phyloP scores from a whole-genome alignment of 2,329 filamentous ascomycete species.

The Thyridium curvatum region DNA sequence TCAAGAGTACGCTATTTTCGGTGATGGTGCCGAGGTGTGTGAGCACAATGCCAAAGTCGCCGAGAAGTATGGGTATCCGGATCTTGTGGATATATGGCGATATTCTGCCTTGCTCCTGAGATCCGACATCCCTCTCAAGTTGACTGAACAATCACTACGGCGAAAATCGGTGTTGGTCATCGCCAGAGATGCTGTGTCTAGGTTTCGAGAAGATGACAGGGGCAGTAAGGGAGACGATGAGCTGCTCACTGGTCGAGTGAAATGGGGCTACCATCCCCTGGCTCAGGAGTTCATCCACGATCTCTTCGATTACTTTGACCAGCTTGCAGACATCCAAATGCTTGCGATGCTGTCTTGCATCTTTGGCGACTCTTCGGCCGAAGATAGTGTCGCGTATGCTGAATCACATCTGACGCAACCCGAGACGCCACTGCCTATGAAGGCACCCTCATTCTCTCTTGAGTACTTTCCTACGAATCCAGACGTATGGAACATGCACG shows the following conservation, averaged over 20 bases:
- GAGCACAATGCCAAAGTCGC: conserved; percentile 77
- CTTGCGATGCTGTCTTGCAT: conserved; percentile 66
- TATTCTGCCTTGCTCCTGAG: conserved; percentile 72
- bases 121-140: conserved; percentile 66
- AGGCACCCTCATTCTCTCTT: conserved; percentile 59
- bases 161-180: conserved; percentile 62
- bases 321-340: conserved; percentile 60
- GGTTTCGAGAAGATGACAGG: conserved; percentile 19
- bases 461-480: conserved; percentile 55
- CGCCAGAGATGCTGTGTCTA: conserved; percentile 53
- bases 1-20: conserved; percentile 75
- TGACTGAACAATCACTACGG: conserved; percentile 45
- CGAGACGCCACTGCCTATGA: conserved; percentile 58
- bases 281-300: conserved; percentile 55
- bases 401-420: conserved; percentile 50
- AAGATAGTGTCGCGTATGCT: conserved; percentile 54
- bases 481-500: conserved; percentile 39
- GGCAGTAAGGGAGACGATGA: conserved; percentile 5
- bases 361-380: conserved; percentile 54
- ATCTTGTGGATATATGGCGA: conserved; percentile 78
- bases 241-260: conserved; percentile 51
- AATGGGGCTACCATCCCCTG: conserved; percentile 62
- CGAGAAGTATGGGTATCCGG: conserved; percentile 59
- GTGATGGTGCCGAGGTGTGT: conserved; percentile 75
- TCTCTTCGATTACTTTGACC: conserved; percentile 59